Base-by-base conservation (phyloP, 2,329 filamentous ascomycete genomes). In the Trichoderma endophyticum region DNA sequence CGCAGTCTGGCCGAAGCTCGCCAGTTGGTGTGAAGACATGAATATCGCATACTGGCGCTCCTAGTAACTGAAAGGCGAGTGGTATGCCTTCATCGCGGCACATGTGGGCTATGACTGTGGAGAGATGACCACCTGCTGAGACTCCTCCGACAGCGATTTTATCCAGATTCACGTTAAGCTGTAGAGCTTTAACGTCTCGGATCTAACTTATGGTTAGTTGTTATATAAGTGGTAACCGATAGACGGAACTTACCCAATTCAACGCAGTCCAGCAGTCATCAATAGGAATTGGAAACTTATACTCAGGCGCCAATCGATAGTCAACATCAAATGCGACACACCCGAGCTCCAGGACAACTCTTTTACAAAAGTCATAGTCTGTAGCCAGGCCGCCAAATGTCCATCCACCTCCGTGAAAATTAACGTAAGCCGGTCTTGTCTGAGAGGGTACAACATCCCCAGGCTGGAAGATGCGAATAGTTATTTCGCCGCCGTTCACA, bases 171-270 rank as follows among this genome's bases (percentile, higher is more conserved):
- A 43, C 36, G 4, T 43, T 43, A 8, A 43, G 36, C 6, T 43
- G 36, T 43, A 43, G 7, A 18, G 36, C 36, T 43, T 43, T 43
- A 7, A 43, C 36, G 36, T 43, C 15, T 43, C 36, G 36, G 6
- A 39, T 18, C 36, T 39, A 18, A 39, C 36, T 39, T 43, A 43
- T 43, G 4, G 1, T 43, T 8, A 43, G 36, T 1, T 43, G 36
- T 1, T 43, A 18, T 18, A 18, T 4, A 8, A 8, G 2, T 0
- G 2, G 36, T 0, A 9, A 1, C 15, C 15, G 6, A 43, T 8
- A 18, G 36, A 4, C 15, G 15, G 7, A 8, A 18, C 36, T 43
- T 18, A 43, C 36, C 36, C 36, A 43, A 18, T 43, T 43, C 36
- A 43, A 43, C 0, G 36, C 36, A 6, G 36, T 1, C 36, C 36